Evolutionary conservation across 352 stramenopile species (phyloP).

Genomic region (Thalassiosira exigua): DNA sequence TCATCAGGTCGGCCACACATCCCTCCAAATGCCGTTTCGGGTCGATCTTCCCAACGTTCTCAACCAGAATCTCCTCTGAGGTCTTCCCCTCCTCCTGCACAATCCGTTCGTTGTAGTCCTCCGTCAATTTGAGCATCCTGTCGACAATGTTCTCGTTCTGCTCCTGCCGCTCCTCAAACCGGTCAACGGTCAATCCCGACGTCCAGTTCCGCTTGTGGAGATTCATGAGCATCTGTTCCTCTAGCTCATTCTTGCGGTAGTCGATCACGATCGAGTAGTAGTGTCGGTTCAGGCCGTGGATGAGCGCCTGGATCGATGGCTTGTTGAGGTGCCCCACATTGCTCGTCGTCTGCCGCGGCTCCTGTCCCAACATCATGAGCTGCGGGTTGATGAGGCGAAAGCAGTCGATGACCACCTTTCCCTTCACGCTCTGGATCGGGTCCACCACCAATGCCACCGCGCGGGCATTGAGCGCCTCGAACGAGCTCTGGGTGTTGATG

Average conservation of each 20-base stretch:
- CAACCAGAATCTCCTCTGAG: slow-evolving; percentile 94
- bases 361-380: slow-evolving; percentile 98
- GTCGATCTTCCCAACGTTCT: slow-evolving; percentile 97
- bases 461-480: slow-evolving; percentile 97
- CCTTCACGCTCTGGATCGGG: slow-evolving; percentile 98
- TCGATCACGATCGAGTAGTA: slow-evolving; percentile 99
- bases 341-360: slow-evolving; percentile 97
- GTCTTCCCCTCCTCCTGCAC: slow-evolving; percentile 96
- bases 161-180: slow-evolving; percentile 95
- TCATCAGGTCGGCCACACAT: slow-evolving; percentile 97
- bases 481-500: slow-evolving; percentile 99
- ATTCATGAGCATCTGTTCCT: slow-evolving; percentile 99
- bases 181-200: slow-evolving; percentile 91
- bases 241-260: slow-evolving; percentile 99
- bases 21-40: slow-evolving; percentile 88
- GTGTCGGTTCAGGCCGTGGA: slow-evolving; percentile 98
- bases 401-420: slow-evolving; percentile 99
- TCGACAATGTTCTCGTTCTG: slow-evolving; percentile 93
- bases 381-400: slow-evolving; percentile 99
- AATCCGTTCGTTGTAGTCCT: slow-evolving; percentile 97
- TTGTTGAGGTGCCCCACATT: slow-evolving; percentile 99
- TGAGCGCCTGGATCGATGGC: slow-evolving; percentile 97
- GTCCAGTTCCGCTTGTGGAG: slow-evolving; percentile 97
- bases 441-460: slow-evolving; percentile 99
- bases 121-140: slow-evolving; percentile 93